Evolutionary conservation across 768 basidiomycete genomes (phyloP).

Genomic region (Termitomyces sp.): DNA sequence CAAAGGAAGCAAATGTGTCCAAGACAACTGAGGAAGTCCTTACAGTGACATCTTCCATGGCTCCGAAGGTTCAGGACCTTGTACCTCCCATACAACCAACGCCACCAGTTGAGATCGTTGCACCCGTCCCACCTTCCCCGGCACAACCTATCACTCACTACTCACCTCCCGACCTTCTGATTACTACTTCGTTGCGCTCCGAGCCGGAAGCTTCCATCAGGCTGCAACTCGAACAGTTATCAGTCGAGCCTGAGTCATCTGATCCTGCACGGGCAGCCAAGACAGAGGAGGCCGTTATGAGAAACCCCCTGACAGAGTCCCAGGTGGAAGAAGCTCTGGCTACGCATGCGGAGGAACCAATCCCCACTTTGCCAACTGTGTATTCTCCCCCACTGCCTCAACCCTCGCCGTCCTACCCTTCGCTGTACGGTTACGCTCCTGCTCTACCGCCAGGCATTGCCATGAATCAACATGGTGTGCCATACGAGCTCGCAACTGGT

Average conservation of each 20-base stretch:
- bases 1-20: constrained; percentile 21
- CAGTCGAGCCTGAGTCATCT: constrained; percentile 25
- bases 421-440: constrained; percentile 57
- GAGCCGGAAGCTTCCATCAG: constrained; percentile 27
- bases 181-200: constrained; percentile 13
- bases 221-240: constrained; percentile 36
- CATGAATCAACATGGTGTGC: constrained; percentile 67
- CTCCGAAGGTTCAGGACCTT: constrained; percentile 27
- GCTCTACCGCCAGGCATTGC: constrained; percentile 72
- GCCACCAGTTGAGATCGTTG: constrained; percentile 9
- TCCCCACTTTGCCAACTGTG: constrained; percentile 36
- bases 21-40: constrained; percentile 41
- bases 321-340: constrained; percentile 16
- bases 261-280: constrained; percentile 32
- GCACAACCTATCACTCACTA: not conserved
- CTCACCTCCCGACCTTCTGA: constrained; percentile 17
- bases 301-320: constrained; percentile 26
- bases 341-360: constrained; percentile 22
- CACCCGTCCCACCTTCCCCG: not conserved
- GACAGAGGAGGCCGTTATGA: constrained; percentile 45
- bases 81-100: constrained; percentile 18
- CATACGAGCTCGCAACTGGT: constrained; percentile 81
- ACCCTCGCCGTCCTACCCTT: constrained; percentile 57
- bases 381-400: constrained; percentile 37
- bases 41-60: constrained; percentile 48